Evolutionary conservation across 2,329 filamentous ascomycete genomes (phyloP), one percentile per base, ranked within the genome.

Genomic region (Xylariaceae sp.): DNA sequence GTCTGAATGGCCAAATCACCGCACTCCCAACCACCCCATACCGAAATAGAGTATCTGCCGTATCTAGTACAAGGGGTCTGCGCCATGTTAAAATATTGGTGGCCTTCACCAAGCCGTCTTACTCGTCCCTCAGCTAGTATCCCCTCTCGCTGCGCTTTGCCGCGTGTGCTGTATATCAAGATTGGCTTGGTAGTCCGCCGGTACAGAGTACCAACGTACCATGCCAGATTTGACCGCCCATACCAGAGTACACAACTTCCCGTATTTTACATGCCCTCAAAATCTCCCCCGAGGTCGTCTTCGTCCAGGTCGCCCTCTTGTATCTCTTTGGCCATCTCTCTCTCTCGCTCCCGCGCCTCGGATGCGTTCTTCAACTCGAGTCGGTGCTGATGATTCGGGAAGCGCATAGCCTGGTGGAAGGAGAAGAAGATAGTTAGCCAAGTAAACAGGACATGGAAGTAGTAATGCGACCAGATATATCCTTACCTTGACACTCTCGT

Each of bases 371-470:
- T 97, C 48, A 99, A 80, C 72, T 99, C 94, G 48, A 97, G 78
- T 15, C 94, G 84, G 72, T 99, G 94, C 71, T 97, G 94, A 75
- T 99, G 96, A 92, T 97, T 97, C 2, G 94, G 94, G 73, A 97
- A 99, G 48, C 94, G 85, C 94, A 99, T 99, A 22, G 94, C 92
- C 89, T 92, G 45, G 6, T 52, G 40, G 41, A 42, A 18, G 15
- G 46, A 36, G 44, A 44, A 53, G n/a, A n/a, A n/a, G n/a, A n/a
- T n/a, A n/a, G n/a, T 71, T 65, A 73, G 62, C 47, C 31, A 9
- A 27, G 14, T 42, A 5, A 31, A 52, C 48, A 22, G 17, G 47
- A 30, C 17, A n/a, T 31, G 2, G 11, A 43, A 22, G 44, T 7
- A 36, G 12, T 4, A 9, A 36, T 19, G 18, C 43, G 6, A 2